Conservation (phyloP, 176 grass and related monocot species). For the Ananas comosus region DNA sequence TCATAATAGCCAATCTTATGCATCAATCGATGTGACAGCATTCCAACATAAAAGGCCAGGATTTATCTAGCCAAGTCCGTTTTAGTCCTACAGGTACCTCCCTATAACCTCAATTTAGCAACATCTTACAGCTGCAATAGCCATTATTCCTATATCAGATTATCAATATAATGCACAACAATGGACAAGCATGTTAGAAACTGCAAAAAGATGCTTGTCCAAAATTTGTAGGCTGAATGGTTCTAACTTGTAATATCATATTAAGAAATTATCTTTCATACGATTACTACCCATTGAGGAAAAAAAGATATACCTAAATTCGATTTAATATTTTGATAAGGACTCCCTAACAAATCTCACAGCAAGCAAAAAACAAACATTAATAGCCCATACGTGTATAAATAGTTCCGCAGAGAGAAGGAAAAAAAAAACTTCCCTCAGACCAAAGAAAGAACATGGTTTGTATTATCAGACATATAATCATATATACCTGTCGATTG, state of each 20-base stretch:
- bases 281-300: neutral
- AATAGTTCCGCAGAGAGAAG: neutral
- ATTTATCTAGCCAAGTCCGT: no score
- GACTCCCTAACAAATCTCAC: no score
- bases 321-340: constrained; percentile 4
- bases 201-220: neutral
- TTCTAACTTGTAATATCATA: neutral
- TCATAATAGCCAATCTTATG: no score
- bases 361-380: neutral
- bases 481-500: constrained; percentile 65
- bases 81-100: no score
- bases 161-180: neutral
- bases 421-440: neutral
- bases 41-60: no score
- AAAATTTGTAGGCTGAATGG: neutral
- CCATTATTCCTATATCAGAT: neutral
- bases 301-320: neutral
- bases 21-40: no score
- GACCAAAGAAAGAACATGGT: neutral
- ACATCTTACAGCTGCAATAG: neutral
- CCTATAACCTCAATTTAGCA: neutral
- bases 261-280: neutral
- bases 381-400: constrained; percentile 6
- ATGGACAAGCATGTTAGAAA: neutral
- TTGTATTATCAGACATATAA: neutral